A percentile compares a stretch with the other conserved stretches of the same genome.
These are phyloP conservation scores for Fusarium buxicola DNA, from an alignment of 2,329 filamentous ascomycete genomes.

Conservation along the genomic window DNA sequence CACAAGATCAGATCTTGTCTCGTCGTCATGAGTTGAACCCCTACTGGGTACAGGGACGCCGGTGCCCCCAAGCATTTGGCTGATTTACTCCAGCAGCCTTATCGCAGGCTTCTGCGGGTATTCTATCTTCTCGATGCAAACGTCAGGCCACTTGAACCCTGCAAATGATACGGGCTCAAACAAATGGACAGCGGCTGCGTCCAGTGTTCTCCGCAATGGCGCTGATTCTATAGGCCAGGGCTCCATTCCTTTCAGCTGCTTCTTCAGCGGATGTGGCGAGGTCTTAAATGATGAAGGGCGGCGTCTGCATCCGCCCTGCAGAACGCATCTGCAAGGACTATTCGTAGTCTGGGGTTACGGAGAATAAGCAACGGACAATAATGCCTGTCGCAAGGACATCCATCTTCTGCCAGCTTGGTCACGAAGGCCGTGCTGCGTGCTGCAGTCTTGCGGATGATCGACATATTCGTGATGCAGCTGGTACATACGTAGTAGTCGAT, in stretches of 20 bases:
- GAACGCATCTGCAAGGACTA: not conserved
- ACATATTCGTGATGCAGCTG: constrained; percentile 11
- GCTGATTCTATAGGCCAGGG: not conserved
- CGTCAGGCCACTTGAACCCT: constrained; percentile 6
- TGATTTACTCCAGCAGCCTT: constrained; percentile 1
- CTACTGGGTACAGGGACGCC: not conserved
- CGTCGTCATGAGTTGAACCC: not conserved
- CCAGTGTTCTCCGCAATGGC: constrained; percentile 9
- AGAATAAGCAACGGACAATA: not conserved
- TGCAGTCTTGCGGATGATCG: constrained; percentile 11
- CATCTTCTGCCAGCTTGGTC: not conserved
- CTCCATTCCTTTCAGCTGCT: constrained; percentile 5
- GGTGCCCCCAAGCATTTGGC: not conserved
- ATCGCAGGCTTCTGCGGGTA: not conserved
- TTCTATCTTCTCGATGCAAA: constrained; percentile 7
- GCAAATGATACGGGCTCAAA: not conserved
- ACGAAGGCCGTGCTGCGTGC: not conserved
- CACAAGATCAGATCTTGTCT: constrained; percentile 2
- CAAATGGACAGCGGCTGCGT: not conserved
- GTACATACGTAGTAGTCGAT: no score
- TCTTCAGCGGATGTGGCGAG: constrained; percentile 8
- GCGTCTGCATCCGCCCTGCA: not conserved
- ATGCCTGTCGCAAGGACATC: not conserved
- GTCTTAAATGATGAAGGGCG: constrained; percentile 1
- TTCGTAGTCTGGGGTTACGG: not conserved